Base-by-base conservation (phyloP, 305 asterid genomes). In the Striga hermonthica region DNA sequence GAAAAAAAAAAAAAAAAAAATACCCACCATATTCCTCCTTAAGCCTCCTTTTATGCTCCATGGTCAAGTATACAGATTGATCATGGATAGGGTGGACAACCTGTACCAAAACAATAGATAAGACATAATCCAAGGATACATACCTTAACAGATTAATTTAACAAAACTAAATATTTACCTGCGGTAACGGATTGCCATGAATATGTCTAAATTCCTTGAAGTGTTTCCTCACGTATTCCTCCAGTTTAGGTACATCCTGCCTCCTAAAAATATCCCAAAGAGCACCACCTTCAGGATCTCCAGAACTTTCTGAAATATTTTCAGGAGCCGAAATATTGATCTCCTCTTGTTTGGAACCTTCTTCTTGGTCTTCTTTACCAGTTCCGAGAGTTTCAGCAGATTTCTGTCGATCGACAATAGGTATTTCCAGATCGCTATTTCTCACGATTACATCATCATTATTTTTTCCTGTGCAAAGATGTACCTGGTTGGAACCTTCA, bases 251-350 rank as follows among this genome's bases (percentile, higher is more conserved):
- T 49, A 87, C 86, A 56, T 91, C 98, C 74, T 87, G 70, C 75
- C 90, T 87, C 81, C 96, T 84, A 78, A 87, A 91, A 45, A 91
- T 89, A 79, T 91, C 98, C 98, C 98, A 91, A 14, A 91, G 72
- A 67, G 96, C 98, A 76, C 91, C 96, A 62, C 91, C 85, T 44
- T 83, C 92, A 64, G 71, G 72, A 70, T 80, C 79, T 55, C 12
- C 73, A 60, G 55, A 62, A 62, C 64, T 71, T 75, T 76, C 81
- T 12, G 73, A 59, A 28, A 60, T 37, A 68, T 22, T 67, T 68
- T 28, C 72, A 9, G 72, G 57, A 54, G 44, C 70, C 16, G 39
- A 64, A 70, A 75, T 62, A 52, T 69, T 49, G 60, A 22, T 62
- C 34, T 57, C 70, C 74, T 73, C 69, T 44, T 60, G 52, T 4